phyloP scores from a whole-genome alignment of 352 stramenopile species.

The Phytophthora tentaculata region DNA sequence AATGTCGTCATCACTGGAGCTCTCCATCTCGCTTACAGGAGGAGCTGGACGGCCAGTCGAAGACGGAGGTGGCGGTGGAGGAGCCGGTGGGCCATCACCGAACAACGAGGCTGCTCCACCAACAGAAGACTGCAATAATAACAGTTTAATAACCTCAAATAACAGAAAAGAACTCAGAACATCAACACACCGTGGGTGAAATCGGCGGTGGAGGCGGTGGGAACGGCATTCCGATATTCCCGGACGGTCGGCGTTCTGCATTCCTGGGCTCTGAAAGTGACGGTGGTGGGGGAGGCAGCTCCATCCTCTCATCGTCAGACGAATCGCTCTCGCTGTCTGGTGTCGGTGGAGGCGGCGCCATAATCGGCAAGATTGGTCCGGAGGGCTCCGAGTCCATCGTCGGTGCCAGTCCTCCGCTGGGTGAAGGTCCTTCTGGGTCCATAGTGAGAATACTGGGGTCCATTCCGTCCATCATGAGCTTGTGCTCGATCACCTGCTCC shows the following conservation, averaged over 20 bases:
- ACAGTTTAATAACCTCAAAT: constrained; percentile 1
- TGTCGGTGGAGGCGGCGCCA: constrained; percentile 36
- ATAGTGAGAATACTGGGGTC: constrained; percentile 75
- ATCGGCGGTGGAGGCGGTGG: constrained; percentile 49
- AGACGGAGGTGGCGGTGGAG: constrained; percentile 41
- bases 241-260: constrained; percentile 30
- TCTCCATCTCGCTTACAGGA: constrained; percentile 52
- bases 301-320: constrained; percentile 32
- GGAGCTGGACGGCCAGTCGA: constrained; percentile 23
- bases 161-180: neutral
- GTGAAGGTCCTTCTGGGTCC: constrained; percentile 81
- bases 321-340: constrained; percentile 25
- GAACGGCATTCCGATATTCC: constrained; percentile 64
- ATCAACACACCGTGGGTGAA: constrained; percentile 61
- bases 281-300: constrained; percentile 41
- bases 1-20: constrained; percentile 67
- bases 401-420: constrained; percentile 50
- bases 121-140: constrained; percentile 39
- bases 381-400: constrained; percentile 35
- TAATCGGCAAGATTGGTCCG: constrained; percentile 44
- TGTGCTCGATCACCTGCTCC: constrained; percentile 77
- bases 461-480: constrained; percentile 82
- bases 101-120: constrained; percentile 60
- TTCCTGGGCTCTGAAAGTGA: constrained; percentile 32
- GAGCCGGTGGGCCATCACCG: constrained; percentile 42